Evolutionary conservation across 208 protist genomes (phyloP), one percentile per base, ranked within the genome.

Genomic region (Naegleria lovaniensis): DNA sequence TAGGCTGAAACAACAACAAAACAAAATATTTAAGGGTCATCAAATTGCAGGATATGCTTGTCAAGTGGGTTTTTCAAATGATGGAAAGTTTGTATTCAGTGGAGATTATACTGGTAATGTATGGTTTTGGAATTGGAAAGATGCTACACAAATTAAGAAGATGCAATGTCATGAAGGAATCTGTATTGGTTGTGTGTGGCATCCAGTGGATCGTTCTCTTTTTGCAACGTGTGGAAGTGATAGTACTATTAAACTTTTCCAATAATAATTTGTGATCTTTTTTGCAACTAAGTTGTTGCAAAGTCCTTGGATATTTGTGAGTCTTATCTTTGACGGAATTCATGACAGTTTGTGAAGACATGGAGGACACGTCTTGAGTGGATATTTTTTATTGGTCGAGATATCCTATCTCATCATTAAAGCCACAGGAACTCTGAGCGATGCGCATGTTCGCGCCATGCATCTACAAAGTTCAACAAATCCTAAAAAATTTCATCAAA

Each of bases 211-310:
- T 92, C 40, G 94, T 0, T 97, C 95, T 7, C 94, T 94, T 41
- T 92, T 99, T 38, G 95, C 96, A 19, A 98, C 98, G 36, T 96
- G 95, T 55, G 92, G 94, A 16, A 99, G 98, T 97, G 97, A 99
- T 92, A 96, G 95, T 29, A 93, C 94, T 39, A 96, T 99, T 51
- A 96, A 97, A 67, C 55, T 67, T 13, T 67, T 67, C 13, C 55
- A 67, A 67, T 67, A 67, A 67, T 22, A 2, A 29, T 29, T 15
- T 29, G n/a, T n/a, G n/a, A n/a, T n/a, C n/a, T n/a, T n/a, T n/a
- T n/a, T n/a, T n/a, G n/a, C n/a, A n/a, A n/a, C n/a, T n/a, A n/a
- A n/a, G n/a, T n/a, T n/a, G n/a, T n/a, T n/a, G n/a, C n/a, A n/a
- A n/a, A n/a, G n/a, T n/a, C n/a, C n/a, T n/a, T n/a, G n/a, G n/a